Evolutionary conservation across 495 filamentous ascomycete genomes (phyloP).

Genomic region (Podospora sp.): DNA sequence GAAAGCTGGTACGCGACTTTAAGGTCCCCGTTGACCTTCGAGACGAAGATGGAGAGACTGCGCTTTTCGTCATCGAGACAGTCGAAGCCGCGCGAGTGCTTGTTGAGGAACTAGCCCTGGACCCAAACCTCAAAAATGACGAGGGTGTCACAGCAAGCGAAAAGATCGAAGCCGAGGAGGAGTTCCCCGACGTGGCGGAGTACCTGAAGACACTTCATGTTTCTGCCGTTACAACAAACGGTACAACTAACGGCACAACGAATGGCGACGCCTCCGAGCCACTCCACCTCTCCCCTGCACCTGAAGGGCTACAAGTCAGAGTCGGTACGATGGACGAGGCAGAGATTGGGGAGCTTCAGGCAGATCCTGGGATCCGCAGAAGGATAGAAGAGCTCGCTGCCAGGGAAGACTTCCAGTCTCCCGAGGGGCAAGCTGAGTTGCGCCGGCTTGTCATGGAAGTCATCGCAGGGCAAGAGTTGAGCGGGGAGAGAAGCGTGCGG

Average conservation of each 20-base stretch:
- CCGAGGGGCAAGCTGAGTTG: conserved; percentile 69
- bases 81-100: conserved; percentile 73
- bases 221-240: conserved; percentile 35
- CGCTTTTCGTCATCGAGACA: conserved; percentile 81
- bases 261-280: conserved; percentile 5
- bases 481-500: conserved; percentile 64
- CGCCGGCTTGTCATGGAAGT: conserved; percentile 72
- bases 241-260: conserved; percentile 25
- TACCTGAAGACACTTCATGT: conserved; percentile 62
- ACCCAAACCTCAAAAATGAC: conserved; percentile 61
- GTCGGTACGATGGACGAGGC: conserved; percentile 67
- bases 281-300: conserved; percentile 52
- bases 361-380: conserved; percentile 71
- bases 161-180: conserved; percentile 69
- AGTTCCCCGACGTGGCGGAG: conserved; percentile 66
- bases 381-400: conserved; percentile 77
- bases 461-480: conserved; percentile 54
- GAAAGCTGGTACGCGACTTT: conserved; percentile 74
- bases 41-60: conserved; percentile 90
- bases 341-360: conserved; percentile 55
- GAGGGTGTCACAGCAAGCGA: conserved; percentile 72
- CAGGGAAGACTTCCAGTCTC: conserved; percentile 70
- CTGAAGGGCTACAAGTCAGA: conserved; percentile 67
- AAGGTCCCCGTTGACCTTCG: conserved; percentile 74
- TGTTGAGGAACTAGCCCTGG: conserved; percentile 78